Conservation (phyloP, 345 rosid genomes). For the Populus pruinosa region DNA sequence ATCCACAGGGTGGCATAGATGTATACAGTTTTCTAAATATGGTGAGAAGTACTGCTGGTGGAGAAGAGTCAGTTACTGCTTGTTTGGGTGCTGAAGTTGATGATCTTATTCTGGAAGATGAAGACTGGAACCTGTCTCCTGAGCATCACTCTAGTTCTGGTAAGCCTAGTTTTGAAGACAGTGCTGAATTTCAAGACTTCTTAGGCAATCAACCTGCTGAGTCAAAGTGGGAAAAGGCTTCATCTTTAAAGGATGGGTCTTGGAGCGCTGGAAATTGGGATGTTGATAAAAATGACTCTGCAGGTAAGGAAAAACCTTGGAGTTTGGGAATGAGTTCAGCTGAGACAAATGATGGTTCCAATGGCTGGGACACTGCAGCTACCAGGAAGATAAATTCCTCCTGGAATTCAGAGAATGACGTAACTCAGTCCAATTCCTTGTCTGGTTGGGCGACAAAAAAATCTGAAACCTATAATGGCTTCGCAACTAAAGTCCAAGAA, state of each 20-base stretch:
- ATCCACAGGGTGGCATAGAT: slow-evolving; percentile 44
- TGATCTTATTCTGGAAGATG: slow-evolving; percentile 46
- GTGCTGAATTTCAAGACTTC: slow-evolving; percentile 34
- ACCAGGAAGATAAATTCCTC: slow-evolving; percentile 28
- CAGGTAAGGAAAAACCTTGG: slow-evolving; percentile 5
- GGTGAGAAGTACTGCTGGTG: slow-evolving; percentile 47
- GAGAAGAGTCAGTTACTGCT: slow-evolving; percentile 38
- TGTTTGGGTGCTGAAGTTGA: slow-evolving; percentile 81
- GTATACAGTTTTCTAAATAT: slow-evolving; percentile 71
- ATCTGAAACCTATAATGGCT: slow-evolving; percentile 1
- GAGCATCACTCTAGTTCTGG: slow-evolving; percentile 50
- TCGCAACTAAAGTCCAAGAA: background rate
- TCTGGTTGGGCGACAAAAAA: slow-evolving; percentile 32
- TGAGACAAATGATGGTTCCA: slow-evolving; percentile 15
- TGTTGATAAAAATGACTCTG: background rate
- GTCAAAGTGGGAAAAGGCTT: slow-evolving; percentile 43
- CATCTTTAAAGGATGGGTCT: slow-evolving; percentile 19
- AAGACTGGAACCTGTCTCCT: slow-evolving; percentile 71
- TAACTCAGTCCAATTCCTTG: slow-evolving; percentile 18
- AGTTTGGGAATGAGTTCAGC: slow-evolving; percentile 20
- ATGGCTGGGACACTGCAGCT: slow-evolving; percentile 13
- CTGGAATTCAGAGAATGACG: slow-evolving; percentile 15
- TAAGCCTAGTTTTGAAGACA: slow-evolving; percentile 65
- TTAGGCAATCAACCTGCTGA: slow-evolving; percentile 32
- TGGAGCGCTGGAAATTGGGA: slow-evolving; percentile 36